Evolutionary conservation across 169 alveolate species (phyloP).

Genomic region (Cryptosporidium canis): DNA sequence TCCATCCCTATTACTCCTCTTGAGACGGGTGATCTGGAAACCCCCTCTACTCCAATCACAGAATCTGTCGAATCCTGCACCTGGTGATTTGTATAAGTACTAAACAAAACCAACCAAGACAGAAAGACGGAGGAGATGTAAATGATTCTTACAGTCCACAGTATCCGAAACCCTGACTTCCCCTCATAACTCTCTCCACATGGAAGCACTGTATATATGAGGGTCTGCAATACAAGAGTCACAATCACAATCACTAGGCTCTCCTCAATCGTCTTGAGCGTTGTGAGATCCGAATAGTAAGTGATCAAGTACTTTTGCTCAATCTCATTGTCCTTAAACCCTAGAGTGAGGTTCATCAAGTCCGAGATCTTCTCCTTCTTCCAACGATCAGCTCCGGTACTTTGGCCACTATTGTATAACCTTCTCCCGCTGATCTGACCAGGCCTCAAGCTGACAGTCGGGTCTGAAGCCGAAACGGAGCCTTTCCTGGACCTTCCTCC

Average conservation of each 20-base stretch:
- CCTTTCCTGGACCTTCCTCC: not conserved
- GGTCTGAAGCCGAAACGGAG: not conserved
- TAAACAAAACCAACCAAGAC: conserved; percentile 84
- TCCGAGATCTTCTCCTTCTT: conserved; percentile 29
- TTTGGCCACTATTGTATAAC: too few relatives aligned
- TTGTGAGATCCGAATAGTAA: conserved; percentile 85
- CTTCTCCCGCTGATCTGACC: too few relatives aligned
- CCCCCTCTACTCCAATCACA: not conserved
- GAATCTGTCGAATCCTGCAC: not conserved
- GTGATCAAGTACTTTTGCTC: conserved; percentile 86
- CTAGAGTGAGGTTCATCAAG: conserved; percentile 80
- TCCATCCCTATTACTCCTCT: not conserved
- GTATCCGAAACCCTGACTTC: conserved; percentile 77
- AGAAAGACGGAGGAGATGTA: conserved; percentile 83
- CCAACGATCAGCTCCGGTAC: not conserved
- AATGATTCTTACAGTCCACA: conserved; percentile 88
- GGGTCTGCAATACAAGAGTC: conserved; percentile 85
- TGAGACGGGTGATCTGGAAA: not conserved
- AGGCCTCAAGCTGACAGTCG: not conserved
- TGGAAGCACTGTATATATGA: conserved; percentile 82
- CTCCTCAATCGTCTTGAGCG: conserved; percentile 86
- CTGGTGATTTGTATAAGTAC: conserved; percentile 32
- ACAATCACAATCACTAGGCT: conserved; percentile 86
- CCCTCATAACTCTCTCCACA: conserved; percentile 79
- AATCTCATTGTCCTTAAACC: conserved; percentile 83